Percentiles rank a stretch among this genome's conserved stretches.
Evolutionary conservation across 257 asterid species (phyloP).

Genomic region (Ligustrum vulgare): DNA sequence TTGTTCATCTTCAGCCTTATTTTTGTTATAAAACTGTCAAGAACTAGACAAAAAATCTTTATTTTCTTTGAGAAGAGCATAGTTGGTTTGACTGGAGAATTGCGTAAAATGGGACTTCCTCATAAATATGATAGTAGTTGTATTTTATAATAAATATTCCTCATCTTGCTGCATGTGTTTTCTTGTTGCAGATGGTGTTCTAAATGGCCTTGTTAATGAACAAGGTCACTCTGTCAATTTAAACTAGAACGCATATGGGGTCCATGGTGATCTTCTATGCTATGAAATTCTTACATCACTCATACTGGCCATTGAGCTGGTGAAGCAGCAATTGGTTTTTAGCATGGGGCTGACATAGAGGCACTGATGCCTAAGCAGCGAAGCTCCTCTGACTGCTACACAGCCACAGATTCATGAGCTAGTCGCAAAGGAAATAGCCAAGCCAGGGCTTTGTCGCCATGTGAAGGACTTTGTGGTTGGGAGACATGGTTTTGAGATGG

Average conservation of each 20-base stretch:
- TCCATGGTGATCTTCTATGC: constrained; percentile 37
- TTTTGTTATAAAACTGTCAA: not conserved
- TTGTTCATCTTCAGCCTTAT: not conserved
- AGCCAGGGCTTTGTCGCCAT: constrained; percentile 63
- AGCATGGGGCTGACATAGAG: constrained; percentile 92
- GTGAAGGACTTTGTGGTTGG: constrained; percentile 86
- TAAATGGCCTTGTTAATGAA: constrained; percentile 50
- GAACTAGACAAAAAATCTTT: not conserved
- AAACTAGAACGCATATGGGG: constrained; percentile 58
- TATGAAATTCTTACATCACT: constrained; percentile 62
- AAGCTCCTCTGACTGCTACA: constrained; percentile 80
- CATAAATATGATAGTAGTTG: not conserved
- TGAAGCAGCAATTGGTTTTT: constrained; percentile 89
- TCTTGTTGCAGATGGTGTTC: constrained; percentile 35
- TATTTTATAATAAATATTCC: not conserved
- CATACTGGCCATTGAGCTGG: constrained; percentile 89
- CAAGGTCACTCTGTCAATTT: constrained; percentile 36
- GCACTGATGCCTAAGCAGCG: constrained; percentile 97
- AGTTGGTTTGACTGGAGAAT: not conserved
- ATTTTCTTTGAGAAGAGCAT: not conserved
- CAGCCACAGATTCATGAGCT: constrained; percentile 91
- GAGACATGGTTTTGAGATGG: constrained; percentile 57
- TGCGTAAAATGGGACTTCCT: not conserved
- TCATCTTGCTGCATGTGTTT: constrained; percentile 5
- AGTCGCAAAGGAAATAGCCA: constrained; percentile 81